phyloP scores from a whole-genome alignment of 139 green algal genomes.

The Micractinium conductrix region DNA sequence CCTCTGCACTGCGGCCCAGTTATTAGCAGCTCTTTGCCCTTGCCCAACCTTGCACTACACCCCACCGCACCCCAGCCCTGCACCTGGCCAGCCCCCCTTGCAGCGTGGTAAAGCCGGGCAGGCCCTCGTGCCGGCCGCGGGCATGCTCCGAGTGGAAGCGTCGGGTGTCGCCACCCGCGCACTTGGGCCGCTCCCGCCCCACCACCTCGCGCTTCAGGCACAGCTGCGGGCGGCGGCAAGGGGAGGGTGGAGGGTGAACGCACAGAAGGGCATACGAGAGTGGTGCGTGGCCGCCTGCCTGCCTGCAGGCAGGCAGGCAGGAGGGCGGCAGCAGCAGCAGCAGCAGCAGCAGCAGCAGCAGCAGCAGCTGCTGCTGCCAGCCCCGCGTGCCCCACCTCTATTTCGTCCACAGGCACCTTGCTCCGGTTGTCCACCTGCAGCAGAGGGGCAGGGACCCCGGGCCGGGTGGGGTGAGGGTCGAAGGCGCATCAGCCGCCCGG shows the following conservation, averaged over 20 bases:
- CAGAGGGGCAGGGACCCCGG: too few species aligned
- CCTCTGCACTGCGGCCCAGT: neutral
- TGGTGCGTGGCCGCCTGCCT: too few species aligned
- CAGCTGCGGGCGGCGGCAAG: neutral
- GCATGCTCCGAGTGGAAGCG: neutral
- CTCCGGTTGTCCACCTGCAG: constrained; percentile 7
- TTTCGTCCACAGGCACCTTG: constrained; percentile 2
- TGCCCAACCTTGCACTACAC: neutral
- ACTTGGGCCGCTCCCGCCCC: neutral
- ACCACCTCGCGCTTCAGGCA: constrained; percentile 13
- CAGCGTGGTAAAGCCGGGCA: constrained; percentile 4
- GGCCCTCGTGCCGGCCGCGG: neutral
- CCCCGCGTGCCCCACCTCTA: neutral
- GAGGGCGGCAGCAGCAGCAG: neutral
- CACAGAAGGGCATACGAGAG: neutral
- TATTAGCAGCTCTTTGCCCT: neutral
- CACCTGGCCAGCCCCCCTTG: constrained; percentile 9
- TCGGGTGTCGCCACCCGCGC: neutral
- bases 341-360: neutral
- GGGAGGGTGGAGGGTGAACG: neutral
- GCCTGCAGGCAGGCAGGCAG: too few species aligned
- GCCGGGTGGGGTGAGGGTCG: too few species aligned
- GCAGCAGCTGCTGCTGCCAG: neutral
- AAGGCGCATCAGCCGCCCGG: too few species aligned
- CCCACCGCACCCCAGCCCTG: neutral